Percentiles rank a stretch among this genome's conserved stretches.
Conservation (phyloP, 768 basidiomycete species). For the Russula ochroleuca region DNA sequence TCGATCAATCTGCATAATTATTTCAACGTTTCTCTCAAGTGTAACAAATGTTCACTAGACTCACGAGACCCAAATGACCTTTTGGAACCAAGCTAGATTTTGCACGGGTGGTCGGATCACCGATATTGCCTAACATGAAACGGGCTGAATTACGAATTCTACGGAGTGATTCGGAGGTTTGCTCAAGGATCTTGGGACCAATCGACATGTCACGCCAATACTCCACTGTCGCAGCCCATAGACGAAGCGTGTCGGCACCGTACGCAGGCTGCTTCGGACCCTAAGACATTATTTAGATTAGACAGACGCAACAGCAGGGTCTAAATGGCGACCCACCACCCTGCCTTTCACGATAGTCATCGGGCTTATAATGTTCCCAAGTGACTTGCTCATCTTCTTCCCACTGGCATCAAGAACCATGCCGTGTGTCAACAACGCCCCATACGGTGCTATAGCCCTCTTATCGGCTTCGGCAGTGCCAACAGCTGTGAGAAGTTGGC, state of each 20-base stretch:
- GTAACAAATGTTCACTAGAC: conserved; percentile 30
- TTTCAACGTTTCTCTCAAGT: conserved; percentile 15
- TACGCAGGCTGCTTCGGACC: conserved; percentile 69
- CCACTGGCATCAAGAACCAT: conserved; percentile 91
- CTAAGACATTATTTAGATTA: conserved; percentile 40
- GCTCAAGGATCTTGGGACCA: conserved; percentile 69
- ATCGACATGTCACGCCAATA: conserved; percentile 87
- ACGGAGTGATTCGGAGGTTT: conserved; percentile 69
- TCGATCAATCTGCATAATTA: conserved; percentile 58
- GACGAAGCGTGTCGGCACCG: conserved; percentile 79
- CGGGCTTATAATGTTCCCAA: conserved; percentile 88
- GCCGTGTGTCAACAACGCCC: conserved; percentile 85
- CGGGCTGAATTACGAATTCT: conserved; percentile 84
- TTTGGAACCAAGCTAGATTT: conserved; percentile 37
- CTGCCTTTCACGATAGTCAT: conserved; percentile 76
- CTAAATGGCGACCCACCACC: conserved; percentile 44
- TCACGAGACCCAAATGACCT: conserved; percentile 59
- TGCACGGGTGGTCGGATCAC: conserved; percentile 35
- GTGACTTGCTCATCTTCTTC: conserved; percentile 96
- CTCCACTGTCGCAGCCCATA: conserved; percentile 91
- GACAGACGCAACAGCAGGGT: not conserved
- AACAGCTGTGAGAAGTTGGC: conserved; percentile 80
- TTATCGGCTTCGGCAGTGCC: conserved; percentile 41
- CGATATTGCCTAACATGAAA: conserved; percentile 81
- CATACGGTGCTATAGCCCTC: conserved; percentile 53